These are phyloP conservation scores for Leersia perrieri DNA, from an alignment of 176 grass and related monocot species.

Conservation along the genomic window DNA sequence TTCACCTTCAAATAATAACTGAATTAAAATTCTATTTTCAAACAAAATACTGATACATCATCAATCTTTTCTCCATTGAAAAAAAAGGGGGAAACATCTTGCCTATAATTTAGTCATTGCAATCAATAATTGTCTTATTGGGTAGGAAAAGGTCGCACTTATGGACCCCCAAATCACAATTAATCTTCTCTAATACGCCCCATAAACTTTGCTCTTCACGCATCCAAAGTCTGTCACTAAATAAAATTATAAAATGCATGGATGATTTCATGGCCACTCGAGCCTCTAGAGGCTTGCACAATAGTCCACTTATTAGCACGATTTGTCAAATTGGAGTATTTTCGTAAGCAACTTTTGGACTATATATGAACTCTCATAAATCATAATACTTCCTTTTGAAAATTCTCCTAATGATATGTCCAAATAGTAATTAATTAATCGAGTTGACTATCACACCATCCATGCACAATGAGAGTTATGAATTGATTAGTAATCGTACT, in stretches of 20 bases:
- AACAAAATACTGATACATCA: not conserved
- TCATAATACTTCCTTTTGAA: not conserved
- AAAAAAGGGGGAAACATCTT: not conserved
- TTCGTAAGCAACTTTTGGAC: not conserved
- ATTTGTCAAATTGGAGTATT: not conserved
- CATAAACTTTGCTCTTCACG: not conserved
- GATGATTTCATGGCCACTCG: conserved; percentile 6
- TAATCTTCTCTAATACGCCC: conserved; percentile 33
- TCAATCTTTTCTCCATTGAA: not conserved
- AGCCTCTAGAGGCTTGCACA: not conserved
- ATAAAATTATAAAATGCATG: not conserved
- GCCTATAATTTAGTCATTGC: conserved; percentile 37
- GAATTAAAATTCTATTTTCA: not conserved
- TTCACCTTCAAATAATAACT: not conserved
- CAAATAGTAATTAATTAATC: not conserved
- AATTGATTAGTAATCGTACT: not conserved
- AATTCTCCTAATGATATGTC: not conserved
- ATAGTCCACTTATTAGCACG: not conserved
- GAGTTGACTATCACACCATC: not conserved
- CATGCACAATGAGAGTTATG: not conserved
- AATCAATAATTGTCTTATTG: conserved; percentile 22
- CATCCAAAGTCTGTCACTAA: not conserved
- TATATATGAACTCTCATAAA: not conserved
- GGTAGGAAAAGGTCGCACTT: conserved; percentile 31
- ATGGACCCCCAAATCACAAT: not conserved